phyloP scores from a whole-genome alignment of 192 early-diverging fungal genomes.

The Jimgerdemannia lactiflua region DNA sequence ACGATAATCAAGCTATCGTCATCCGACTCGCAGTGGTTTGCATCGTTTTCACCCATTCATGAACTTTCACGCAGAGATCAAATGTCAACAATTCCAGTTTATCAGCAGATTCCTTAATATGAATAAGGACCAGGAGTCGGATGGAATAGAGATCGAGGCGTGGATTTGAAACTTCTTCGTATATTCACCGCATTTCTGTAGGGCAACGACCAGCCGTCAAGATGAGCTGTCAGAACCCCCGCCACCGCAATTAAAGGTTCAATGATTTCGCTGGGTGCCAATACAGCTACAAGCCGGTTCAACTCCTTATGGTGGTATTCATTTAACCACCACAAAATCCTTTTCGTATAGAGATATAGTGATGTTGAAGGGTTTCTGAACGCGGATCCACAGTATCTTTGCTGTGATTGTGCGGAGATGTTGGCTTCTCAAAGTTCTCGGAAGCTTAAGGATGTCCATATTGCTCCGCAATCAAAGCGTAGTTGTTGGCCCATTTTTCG shows the following conservation, averaged over 20 bases:
- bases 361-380: background rate
- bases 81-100: background rate
- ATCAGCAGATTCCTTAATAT: background rate
- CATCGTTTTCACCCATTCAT: no score
- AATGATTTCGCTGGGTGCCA: background rate
- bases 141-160: background rate
- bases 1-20: no score
- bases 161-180: background rate
- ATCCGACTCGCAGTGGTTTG: no score
- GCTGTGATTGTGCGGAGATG: background rate
- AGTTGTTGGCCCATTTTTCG: background rate
- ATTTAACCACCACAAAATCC: no score
- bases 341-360: background rate
- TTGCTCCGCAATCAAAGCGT: background rate
- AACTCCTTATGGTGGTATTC: background rate
- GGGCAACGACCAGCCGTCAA: background rate
- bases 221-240: background rate
- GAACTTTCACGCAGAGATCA: background rate
- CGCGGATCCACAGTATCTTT: no score
- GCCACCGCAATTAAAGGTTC: background rate
- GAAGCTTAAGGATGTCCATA: background rate
- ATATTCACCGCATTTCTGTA: no score
- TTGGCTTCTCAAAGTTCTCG: background rate
- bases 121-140: background rate
- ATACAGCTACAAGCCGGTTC: background rate